Percentiles rank a stretch among this genome's conserved stretches.
Evolutionary conservation across 208 protist species (phyloP).

Genomic region (Leishmania tarentolae): DNA sequence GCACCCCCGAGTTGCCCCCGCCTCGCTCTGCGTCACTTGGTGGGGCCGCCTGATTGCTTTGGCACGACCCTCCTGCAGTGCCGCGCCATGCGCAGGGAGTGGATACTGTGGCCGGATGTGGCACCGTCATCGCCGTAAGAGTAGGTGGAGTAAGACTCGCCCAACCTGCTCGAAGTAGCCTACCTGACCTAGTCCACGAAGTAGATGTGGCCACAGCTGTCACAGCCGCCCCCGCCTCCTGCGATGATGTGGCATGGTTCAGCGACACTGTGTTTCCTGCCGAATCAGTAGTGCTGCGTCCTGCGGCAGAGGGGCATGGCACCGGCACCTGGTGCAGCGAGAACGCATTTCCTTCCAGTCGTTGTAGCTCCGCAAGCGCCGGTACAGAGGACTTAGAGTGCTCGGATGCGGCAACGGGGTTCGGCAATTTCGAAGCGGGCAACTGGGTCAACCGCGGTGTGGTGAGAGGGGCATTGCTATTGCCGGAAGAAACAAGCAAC

Average conservation of each 20-base stretch:
- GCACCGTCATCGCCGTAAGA: background rate
- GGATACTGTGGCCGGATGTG: background rate
- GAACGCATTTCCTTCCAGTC: constrained; percentile 20
- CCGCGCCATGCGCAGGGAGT: background rate
- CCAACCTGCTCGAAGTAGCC: background rate
- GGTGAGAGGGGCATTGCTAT: background rate
- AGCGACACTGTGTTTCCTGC: background rate
- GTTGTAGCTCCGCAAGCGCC: constrained; percentile 20
- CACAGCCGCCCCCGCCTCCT: background rate
- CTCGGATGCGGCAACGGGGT: background rate
- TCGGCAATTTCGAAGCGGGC: background rate
- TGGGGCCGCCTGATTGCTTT: background rate
- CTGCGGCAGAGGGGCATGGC: background rate
- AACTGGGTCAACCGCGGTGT: background rate
- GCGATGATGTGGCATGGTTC: background rate
- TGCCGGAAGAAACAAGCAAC: background rate
- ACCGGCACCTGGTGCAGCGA: constrained; percentile 14
- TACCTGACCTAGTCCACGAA: background rate
- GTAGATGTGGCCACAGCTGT: background rate
- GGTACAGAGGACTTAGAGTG: background rate
- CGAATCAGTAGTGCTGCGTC: background rate
- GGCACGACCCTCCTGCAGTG: background rate
- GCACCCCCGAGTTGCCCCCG: background rate
- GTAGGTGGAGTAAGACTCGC: background rate
- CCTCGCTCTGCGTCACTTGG: background rate